Evolutionary conservation across 345 rosid species (phyloP).

Genomic region (Aethionema arabicum): DNA sequence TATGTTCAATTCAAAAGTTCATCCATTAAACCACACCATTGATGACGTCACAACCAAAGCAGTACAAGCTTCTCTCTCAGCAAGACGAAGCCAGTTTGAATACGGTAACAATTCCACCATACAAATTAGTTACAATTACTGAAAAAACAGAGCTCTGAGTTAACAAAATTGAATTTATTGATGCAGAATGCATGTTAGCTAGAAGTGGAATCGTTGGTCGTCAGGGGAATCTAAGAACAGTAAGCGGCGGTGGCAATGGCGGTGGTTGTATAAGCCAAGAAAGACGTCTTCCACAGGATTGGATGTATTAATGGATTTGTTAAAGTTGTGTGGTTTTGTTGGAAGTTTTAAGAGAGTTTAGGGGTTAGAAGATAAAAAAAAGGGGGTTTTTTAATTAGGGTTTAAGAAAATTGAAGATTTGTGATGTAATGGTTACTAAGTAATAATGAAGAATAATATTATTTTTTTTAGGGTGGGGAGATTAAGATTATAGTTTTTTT

Average conservation of each 20-base stretch:
- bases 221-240: constrained; percentile 25
- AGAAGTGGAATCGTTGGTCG: constrained; percentile 28
- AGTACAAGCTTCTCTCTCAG: not conserved
- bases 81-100: constrained; percentile 27
- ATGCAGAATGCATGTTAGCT: constrained; percentile 28
- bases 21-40: constrained; percentile 1
- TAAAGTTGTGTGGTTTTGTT: constrained; percentile 2
- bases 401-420: constrained; percentile 24
- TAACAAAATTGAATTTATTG: not conserved
- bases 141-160: not conserved
- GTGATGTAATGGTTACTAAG: constrained; percentile 23
- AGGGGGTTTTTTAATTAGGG: constrained; percentile 8
- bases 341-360: not conserved
- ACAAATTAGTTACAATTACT: not conserved
- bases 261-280: constrained; percentile 28
- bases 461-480: not conserved
- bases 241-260: not conserved
- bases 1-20: constrained; percentile 12
- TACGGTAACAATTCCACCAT: not conserved
- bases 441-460: constrained; percentile 7
- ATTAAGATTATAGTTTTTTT: constrained; percentile 12
- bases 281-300: constrained; percentile 37
- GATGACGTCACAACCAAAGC: constrained; percentile 11
- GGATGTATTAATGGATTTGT: constrained; percentile 30
- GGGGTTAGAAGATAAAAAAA: constrained; percentile 12